Base-by-base conservation (phyloP, 495 filamentous ascomycete genomes). In the Pseudotulostoma volvatum region DNA sequence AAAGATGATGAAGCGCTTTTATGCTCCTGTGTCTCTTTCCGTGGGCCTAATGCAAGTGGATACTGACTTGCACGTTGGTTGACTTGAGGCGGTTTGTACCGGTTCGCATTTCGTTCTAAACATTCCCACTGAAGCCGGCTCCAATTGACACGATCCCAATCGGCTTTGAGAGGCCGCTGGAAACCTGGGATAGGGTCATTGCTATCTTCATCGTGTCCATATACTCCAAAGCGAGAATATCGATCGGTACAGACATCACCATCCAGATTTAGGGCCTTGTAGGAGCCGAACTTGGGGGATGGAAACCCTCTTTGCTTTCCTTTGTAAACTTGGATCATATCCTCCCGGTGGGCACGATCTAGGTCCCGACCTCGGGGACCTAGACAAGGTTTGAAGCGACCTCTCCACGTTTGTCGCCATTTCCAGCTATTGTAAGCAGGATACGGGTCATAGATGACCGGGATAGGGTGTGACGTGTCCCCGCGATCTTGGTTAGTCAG, bases 101-200 rank as follows among this genome's bases (percentile, higher is more conserved):
- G 71, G 28, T 69, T 64, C 33, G 64, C 57, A 50, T 93, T 92
- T 31, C 53, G 52, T 34, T 68, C 50, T 0, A 71, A 37, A 44
- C 85, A 93, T n/a, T 67, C 47, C 11, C 66, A 48, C 51, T 88
- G 81, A 3, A 92, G 56, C 3, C 64, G 44, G 7, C 77, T 73
- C 85, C 85, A 93, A 37, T 73, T 61, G 16, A 85, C 70, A 0
- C 55, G 55, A 18, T 73, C 59, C 82, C 81, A 90, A 11, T 75
- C 55, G n/a, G 77, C 47, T 9, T 46, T 48, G 0, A 41, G 28
- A 5, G 50, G 49, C 8, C 44, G 46, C 19, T 28, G 38, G 36
- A 31, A 40, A 11, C 47, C 42, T 3, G 44, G 42, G 19, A 47
- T 35, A 11, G 50, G 39, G 9, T 58, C 53, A n/a, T n/a, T n/a